Percentiles rank a stretch among this genome's conserved stretches.
These are phyloP conservation scores for Trametes versicolor DNA, from an alignment of 1,284 basidiomycete species.

Conservation along the genomic window DNA sequence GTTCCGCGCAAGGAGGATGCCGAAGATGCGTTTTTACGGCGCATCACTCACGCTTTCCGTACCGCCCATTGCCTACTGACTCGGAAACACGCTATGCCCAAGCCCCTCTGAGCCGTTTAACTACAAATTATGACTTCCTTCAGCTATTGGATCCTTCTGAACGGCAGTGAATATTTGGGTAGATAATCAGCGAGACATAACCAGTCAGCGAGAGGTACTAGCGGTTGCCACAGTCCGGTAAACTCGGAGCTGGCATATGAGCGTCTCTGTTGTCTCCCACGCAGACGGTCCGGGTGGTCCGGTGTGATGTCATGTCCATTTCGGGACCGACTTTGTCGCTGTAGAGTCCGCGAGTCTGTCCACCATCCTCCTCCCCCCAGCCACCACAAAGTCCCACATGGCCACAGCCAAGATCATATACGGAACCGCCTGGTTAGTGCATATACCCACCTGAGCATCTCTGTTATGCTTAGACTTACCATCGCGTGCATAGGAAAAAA, in stretches of 20 bases:
- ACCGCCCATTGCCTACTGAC: constrained; percentile 15
- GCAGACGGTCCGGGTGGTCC: not conserved
- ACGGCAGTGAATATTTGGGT: too few relatives aligned
- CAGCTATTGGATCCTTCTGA: too few relatives aligned
- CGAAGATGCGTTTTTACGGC: not conserved
- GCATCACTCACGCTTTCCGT: constrained; percentile 8
- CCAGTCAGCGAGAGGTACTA: too few relatives aligned
- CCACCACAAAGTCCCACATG: constrained; percentile 24
- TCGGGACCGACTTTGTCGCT: not conserved
- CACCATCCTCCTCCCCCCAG: not conserved
- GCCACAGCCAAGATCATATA: constrained; percentile 63
- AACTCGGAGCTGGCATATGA: not conserved
- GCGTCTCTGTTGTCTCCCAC: not conserved
- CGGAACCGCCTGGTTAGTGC: constrained; percentile 70
- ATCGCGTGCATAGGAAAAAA: constrained; percentile 66
- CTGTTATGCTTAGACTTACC: constrained; percentile 13
- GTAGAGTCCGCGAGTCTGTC: not conserved
- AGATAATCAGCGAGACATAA: too few relatives aligned
- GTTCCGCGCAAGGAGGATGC: constrained; percentile 3
- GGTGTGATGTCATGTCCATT: not conserved
- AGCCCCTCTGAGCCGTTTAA: not conserved
- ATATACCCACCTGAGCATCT: not conserved
- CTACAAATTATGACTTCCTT: not conserved
- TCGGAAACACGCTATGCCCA: constrained; percentile 11
- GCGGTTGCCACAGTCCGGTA: too few relatives aligned